These are phyloP conservation scores for Aspergillus spinulosporus DNA, from an alignment of 2,329 filamentous ascomycete species.

Conservation along the genomic window DNA sequence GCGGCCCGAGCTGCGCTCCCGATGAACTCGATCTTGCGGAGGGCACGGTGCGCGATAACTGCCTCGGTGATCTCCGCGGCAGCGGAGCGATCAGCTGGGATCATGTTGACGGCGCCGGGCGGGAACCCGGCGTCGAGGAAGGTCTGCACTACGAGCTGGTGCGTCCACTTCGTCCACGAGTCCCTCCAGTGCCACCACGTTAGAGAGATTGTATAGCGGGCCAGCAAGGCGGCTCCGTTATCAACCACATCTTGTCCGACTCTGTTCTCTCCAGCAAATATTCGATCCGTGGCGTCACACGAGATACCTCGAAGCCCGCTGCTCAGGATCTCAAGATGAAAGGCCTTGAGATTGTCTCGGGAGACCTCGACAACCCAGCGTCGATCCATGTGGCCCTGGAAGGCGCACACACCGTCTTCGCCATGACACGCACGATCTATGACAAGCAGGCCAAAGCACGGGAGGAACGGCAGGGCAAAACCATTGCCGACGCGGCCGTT, in stretches of 20 bases:
- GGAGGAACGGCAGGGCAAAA: conserved; percentile 28
- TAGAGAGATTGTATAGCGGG: conserved; percentile 38
- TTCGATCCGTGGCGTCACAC: conserved; percentile 58
- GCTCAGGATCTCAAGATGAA: conserved; percentile 47
- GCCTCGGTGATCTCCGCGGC: neutral
- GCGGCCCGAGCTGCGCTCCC: neutral
- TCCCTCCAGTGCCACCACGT: too few relatives aligned
- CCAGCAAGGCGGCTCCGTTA: conserved; percentile 60
- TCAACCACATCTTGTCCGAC: conserved; percentile 45
- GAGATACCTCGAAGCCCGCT: conserved; percentile 47
- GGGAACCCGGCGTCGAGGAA: neutral
- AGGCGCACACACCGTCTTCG: conserved; percentile 48
- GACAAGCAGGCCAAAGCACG: conserved; percentile 27
- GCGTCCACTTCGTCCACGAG: too few relatives aligned
- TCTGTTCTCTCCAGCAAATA: conserved; percentile 51
- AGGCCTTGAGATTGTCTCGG: conserved; percentile 56
- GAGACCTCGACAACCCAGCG: conserved; percentile 51
- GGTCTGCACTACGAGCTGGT: neutral
- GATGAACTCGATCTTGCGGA: neutral
- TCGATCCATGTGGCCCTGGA: conserved; percentile 40
- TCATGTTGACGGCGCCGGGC: neutral
- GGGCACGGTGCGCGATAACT: neutral
- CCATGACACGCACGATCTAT: conserved; percentile 20
- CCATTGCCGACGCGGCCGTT: conserved; percentile 33
- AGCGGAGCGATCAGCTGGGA: neutral